Evolutionary conservation across 768 basidiomycete species (phyloP), one percentile per base, ranked within the genome.

Genomic region (Mycena alexandri): DNA sequence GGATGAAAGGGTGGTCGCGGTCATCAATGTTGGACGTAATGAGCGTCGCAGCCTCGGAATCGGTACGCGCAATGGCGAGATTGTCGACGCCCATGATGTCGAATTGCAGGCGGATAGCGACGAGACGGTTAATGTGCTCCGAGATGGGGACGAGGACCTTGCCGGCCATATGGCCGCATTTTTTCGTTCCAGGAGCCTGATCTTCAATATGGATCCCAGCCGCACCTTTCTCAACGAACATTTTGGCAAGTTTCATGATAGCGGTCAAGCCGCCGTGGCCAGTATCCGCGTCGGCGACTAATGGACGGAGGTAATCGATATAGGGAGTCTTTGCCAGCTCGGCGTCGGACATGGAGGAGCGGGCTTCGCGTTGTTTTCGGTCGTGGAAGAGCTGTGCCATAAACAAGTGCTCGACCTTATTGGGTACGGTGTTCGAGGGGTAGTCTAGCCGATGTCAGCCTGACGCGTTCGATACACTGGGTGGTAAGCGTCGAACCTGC

Each of bases 11-110:
- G 71, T 99, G 98, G 82, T 99, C 98, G n/a, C 98, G 90, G 72
- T 91, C 89, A 79, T 99, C 98, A 67, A 99, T 94, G 80, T 99
- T 99, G 71, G 94, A 91, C 42, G 95, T 93, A 82, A 99, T 93
- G 75, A 99, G 88, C 2, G 98, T 98, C 1, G 98, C 97, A 7
- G 98, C 97, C 79, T 99, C 97, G 5, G 96, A 96, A 77, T 99
- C 97, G 3, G 98, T 99, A 61, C 98, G 90, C 10, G 96, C 93
- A 76, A 99, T 87, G 74, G 93, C 88, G 72, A 99, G 87, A 80
- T 98, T 98, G 74, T 94, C 92, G 52, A 98, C 95, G 61, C 97
- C 96, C 96, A 99, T 96, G 76, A 99, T 93, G 77, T 99, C 98
- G 76, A 92, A 98, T 81, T 99, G 98, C 48, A 98, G 86, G 29